Conservation (phyloP, 805 yeast species). For the Kuraishia cidri region DNA sequence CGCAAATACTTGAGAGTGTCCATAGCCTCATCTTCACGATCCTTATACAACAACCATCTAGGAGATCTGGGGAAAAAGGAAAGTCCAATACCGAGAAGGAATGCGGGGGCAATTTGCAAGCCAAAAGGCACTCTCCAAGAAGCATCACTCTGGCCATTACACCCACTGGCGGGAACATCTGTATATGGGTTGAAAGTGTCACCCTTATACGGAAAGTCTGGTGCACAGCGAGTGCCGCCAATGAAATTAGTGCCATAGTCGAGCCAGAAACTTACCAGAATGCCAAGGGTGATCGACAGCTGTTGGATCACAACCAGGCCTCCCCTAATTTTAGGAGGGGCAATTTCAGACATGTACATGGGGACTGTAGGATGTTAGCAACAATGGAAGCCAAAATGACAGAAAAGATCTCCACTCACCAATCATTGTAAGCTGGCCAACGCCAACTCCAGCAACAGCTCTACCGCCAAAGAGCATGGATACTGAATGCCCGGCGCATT, state of each 20-base stretch:
- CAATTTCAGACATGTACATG: slow-evolving; percentile 62
- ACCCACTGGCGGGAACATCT: slow-evolving; percentile 15
- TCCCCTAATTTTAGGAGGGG: slow-evolving; percentile 57
- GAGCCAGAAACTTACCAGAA: slow-evolving; percentile 52
- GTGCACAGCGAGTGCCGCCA: slow-evolving; percentile 29
- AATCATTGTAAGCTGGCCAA: slow-evolving; percentile 64
- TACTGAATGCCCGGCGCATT: no score
- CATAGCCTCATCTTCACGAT: slow-evolving; percentile 34
- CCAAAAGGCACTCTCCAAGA: slow-evolving; percentile 36
- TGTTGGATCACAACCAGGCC: slow-evolving; percentile 50
- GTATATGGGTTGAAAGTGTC: slow-evolving; percentile 13
- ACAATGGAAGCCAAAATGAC: no score
- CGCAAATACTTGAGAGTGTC: slow-evolving; percentile 28
- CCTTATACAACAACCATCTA: slow-evolving; percentile 36
- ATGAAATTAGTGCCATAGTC: slow-evolving; percentile 51
- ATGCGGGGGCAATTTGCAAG: slow-evolving; percentile 39
- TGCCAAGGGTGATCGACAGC: slow-evolving; percentile 64
- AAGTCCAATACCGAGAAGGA: slow-evolving; percentile 28
- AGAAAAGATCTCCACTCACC: no score
- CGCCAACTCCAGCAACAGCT: slow-evolving; percentile 59
- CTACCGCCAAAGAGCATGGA: no score
- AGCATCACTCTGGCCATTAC: slow-evolving; percentile 12
- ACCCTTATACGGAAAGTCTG: slow-evolving; percentile 9
- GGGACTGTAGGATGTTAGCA: no score
- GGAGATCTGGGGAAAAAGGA: slow-evolving; percentile 40